Percentiles rank a stretch among this genome's conserved stretches.
phyloP scores from a whole-genome alignment of 257 asterid species.

The Fraxinus excelsior region DNA sequence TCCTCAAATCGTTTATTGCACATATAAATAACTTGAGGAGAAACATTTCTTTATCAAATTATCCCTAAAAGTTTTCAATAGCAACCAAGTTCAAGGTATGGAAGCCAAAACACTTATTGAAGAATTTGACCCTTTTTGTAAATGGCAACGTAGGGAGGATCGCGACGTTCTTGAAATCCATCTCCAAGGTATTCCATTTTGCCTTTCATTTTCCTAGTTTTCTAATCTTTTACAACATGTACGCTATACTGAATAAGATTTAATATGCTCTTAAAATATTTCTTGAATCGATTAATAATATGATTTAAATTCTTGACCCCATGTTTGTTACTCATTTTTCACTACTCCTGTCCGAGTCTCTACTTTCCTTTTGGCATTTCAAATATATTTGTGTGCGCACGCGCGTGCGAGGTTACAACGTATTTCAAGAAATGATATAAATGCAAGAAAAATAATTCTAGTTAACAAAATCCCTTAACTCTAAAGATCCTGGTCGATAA shows the following conservation, averaged over 20 bases:
- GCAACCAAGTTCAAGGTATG: constrained; percentile 24
- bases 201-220: background rate
- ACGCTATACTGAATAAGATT: background rate
- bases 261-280: no score
- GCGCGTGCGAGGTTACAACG: no score
- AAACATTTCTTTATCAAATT: background rate
- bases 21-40: constrained; percentile 10
- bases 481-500: background rate
- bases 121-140: constrained; percentile 68
- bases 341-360: background rate
- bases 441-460: no score
- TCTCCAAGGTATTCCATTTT: constrained; percentile 43
- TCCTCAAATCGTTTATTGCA: background rate
- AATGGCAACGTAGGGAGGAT: constrained; percentile 58
- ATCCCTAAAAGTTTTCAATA: background rate
- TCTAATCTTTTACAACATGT: background rate
- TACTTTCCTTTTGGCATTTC: background rate
- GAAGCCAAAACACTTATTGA: constrained; percentile 33
- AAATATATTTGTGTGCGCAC: no score
- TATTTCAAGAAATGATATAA: no score
- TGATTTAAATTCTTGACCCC: background rate
- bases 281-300: no score
- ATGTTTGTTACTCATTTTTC: background rate
- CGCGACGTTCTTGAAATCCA: constrained; percentile 51
- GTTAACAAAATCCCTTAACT: no score